Conservation (phyloP, 2,329 filamentous ascomycete species). For the Colletotrichum tropicicola region DNA sequence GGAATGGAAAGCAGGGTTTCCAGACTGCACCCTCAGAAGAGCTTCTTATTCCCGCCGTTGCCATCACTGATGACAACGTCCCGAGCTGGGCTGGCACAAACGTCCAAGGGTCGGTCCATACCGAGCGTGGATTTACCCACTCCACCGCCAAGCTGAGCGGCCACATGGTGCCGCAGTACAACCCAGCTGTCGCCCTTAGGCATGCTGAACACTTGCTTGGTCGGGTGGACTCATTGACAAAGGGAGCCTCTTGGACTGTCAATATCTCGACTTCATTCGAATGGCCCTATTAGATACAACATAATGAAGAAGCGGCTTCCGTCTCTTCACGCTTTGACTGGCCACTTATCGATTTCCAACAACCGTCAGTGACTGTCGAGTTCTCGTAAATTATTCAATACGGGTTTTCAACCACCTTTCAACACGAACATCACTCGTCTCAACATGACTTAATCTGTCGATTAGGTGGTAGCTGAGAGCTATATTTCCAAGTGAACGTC, state of each 20-base stretch:
- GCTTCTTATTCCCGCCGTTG: constrained; percentile 68
- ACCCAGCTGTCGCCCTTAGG: constrained; percentile 72
- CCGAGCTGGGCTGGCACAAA: constrained; percentile 65
- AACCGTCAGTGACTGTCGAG: no score
- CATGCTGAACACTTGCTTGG: constrained; percentile 81
- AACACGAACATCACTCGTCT: no score
- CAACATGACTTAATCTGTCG: no score
- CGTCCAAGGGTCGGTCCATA: constrained; percentile 74
- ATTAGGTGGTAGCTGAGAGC: no score
- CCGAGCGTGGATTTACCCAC: constrained; percentile 80
- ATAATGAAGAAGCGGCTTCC: no score
- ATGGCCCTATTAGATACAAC: constrained; percentile 4
- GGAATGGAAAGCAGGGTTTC: constrained; percentile 77
- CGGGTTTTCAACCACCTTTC: no score
- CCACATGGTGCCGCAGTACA: constrained; percentile 76
- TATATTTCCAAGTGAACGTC: no score
- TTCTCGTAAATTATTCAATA: no score
- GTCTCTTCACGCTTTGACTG: no score
- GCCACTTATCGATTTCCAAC: no score
- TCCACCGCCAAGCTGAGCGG: constrained; percentile 71
- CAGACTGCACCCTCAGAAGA: constrained; percentile 65
- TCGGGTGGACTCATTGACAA: constrained; percentile 56
- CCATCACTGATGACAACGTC: constrained; percentile 41
- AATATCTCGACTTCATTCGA: constrained; percentile 10
- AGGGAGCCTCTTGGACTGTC: constrained; percentile 2